Conservation (phyloP, 2,329 filamentous ascomycete genomes). For the Blumeriella jaapii region DNA sequence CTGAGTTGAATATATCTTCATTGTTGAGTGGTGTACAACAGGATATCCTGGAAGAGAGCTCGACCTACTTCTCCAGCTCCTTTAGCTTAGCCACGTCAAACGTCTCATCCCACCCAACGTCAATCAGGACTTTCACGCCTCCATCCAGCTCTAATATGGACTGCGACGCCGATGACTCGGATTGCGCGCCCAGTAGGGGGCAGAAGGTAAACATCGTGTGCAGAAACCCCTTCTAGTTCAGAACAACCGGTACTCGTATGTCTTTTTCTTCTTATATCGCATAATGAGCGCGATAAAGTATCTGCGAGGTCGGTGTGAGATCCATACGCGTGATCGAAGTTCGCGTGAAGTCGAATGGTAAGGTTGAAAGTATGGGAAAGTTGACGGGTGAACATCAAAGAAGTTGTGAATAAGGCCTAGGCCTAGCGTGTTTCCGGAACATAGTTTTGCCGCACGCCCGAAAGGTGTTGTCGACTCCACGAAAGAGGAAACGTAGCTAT, state of each 20-base stretch:
- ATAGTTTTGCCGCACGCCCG: too few species aligned
- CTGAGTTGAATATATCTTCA: constrained; percentile 18
- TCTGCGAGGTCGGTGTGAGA: constrained; percentile 1
- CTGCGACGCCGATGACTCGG: constrained; percentile 75
- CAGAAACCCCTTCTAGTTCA: constrained; percentile 2
- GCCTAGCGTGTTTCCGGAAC: too few species aligned
- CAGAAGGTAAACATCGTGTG: constrained; percentile 87
- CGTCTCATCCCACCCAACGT: constrained; percentile 89
- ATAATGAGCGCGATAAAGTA: too few species aligned
- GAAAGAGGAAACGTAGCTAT: too few species aligned
- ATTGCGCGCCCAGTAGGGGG: constrained; percentile 81
- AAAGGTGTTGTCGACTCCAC: too few species aligned
- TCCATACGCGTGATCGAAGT: too few species aligned
- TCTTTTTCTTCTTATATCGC: constrained; percentile 4
- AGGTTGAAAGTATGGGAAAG: too few species aligned
- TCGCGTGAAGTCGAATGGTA: too few species aligned
- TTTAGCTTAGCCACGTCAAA: constrained; percentile 75
- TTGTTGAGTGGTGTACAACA: constrained; percentile 23
- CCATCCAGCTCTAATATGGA: constrained; percentile 96
- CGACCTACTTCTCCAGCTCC: constrained; percentile 73
- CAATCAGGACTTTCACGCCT: constrained; percentile 87
- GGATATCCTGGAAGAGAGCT: constrained; percentile 9
- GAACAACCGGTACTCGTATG: constrained; percentile 6
- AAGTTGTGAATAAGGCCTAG: too few species aligned
- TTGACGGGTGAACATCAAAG: background rate